A percentile compares a stretch with the other conserved stretches of the same genome.
Evolutionary conservation across 2,329 filamentous ascomycete genomes (phyloP).

Genomic region (Colletotrichum sp.): DNA sequence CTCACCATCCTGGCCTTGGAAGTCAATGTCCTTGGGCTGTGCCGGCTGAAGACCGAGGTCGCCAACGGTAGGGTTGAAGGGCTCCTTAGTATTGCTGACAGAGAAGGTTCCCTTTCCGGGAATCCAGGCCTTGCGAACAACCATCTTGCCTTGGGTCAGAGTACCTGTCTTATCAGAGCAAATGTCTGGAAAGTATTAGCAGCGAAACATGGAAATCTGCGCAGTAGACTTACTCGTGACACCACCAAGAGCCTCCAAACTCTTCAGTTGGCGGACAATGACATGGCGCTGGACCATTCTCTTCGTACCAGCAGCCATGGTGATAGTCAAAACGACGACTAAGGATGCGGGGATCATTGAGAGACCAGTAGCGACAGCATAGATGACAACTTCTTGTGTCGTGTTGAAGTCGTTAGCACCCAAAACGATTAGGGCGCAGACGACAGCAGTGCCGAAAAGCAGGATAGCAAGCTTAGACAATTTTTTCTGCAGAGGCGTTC

Average conservation of each 20-base stretch:
- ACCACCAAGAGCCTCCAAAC: slow-evolving; percentile 58
- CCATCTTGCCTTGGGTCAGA: slow-evolving; percentile 58
- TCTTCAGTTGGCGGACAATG: slow-evolving; percentile 56
- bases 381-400: slow-evolving; percentile 45
- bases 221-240: slow-evolving; percentile 39
- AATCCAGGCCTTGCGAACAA: slow-evolving; percentile 57
- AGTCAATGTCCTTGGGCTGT: slow-evolving; percentile 39
- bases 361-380: slow-evolving; percentile 50
- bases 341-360: slow-evolving; percentile 59
- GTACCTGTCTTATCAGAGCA: slow-evolving; percentile 65
- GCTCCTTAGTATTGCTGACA: slow-evolving; percentile 55
- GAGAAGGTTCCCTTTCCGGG: slow-evolving; percentile 52
- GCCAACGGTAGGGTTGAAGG: slow-evolving; percentile 62
- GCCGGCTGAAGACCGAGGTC: slow-evolving; percentile 43
- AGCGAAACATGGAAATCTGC: not conserved
- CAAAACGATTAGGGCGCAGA: slow-evolving; percentile 51
- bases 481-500: slow-evolving; percentile 73
- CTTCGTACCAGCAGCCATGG: slow-evolving; percentile 61
- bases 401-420: slow-evolving; percentile 45
- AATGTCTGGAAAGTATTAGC: slow-evolving; percentile 41
- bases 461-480: slow-evolving; percentile 72
- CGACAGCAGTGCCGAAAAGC: slow-evolving; percentile 64
- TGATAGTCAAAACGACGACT: slow-evolving; percentile 60
- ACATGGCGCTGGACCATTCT: slow-evolving; percentile 59
- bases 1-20: slow-evolving; percentile 27